Conservation (phyloP, 192 early-diverging fungal species). For the Coemansia sp. region DNA sequence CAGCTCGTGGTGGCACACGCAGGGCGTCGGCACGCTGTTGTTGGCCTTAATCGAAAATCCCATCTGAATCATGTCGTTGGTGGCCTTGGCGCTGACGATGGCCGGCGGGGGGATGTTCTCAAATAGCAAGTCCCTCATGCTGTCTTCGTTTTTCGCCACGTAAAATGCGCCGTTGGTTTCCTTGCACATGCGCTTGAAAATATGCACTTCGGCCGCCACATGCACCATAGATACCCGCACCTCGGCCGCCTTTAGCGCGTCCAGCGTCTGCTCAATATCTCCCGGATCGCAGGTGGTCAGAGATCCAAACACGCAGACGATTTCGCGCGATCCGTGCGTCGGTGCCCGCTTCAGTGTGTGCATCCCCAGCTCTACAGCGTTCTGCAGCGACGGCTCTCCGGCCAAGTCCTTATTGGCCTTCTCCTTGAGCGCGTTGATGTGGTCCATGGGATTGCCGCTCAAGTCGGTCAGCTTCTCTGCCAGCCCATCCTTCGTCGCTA, state of each 20-base stretch:
- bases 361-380: conserved; percentile 81
- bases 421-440: conserved; percentile 63
- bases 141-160: conserved; percentile 77
- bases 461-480: conserved; percentile 85
- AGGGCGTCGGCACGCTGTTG: conserved; percentile 51
- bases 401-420: conserved; percentile 64
- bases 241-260: conserved; percentile 57
- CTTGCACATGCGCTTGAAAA: conserved; percentile 68
- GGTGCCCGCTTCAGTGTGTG: conserved; percentile 76
- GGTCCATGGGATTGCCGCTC: conserved; percentile 79
- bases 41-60: conserved; percentile 71
- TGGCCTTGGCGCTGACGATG: conserved; percentile 50
- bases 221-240: conserved; percentile 87
- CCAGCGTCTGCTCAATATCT: conserved; percentile 81
- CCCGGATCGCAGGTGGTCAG: conserved; percentile 93
- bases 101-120: conserved; percentile 87
- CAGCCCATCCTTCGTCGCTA: conserved; percentile 78
- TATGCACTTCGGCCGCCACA: conserved; percentile 83
- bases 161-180: conserved; percentile 79
- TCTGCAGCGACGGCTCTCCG: conserved; percentile 91
- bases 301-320: conserved; percentile 81
- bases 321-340: conserved; percentile 81
- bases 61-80: conserved; percentile 78
- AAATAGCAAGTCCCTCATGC: conserved; percentile 79
- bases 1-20: conserved; percentile 74